Evolutionary conservation across 441 rosid genomes (phyloP).

Genomic region (Dalechampia spathulata): DNA sequence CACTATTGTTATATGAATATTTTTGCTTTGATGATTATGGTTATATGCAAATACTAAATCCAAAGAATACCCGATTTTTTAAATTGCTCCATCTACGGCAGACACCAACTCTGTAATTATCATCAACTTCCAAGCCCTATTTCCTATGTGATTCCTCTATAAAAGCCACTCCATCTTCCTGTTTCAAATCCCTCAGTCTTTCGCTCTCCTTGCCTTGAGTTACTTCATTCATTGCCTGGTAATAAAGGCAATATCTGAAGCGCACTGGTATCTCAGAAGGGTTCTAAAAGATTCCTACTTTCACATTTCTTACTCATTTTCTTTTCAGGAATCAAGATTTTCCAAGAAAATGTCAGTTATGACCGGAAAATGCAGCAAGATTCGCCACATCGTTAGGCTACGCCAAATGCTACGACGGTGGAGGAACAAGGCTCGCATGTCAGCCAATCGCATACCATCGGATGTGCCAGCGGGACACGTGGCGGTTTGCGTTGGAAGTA

Average conservation of each 20-base stretch:
- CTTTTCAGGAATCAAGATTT: too few relatives aligned
- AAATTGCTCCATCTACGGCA: slow-evolving; percentile 11
- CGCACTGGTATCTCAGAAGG: background rate
- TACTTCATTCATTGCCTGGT: too few relatives aligned
- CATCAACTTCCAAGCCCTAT: slow-evolving; percentile 21
- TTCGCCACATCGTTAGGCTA: slow-evolving; percentile 85
- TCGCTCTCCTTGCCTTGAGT: background rate
- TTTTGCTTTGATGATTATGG: too few relatives aligned
- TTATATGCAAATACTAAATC: too few relatives aligned
- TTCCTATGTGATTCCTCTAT: slow-evolving; percentile 21
- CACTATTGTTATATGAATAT: too few relatives aligned
- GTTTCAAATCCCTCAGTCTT: slow-evolving; percentile 19
- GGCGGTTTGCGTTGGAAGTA: slow-evolving; percentile 69
- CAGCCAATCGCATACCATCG: slow-evolving; percentile 47
- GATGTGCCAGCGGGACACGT: slow-evolving; percentile 95
- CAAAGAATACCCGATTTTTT: slow-evolving; percentile 2
- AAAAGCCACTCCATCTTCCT: slow-evolving; percentile 22
- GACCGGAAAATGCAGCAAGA: slow-evolving; percentile 69
- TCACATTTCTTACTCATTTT: too few relatives aligned
- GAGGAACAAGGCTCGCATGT: slow-evolving; percentile 74
- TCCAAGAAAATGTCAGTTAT: slow-evolving; percentile 42
- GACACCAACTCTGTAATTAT: slow-evolving; percentile 36
- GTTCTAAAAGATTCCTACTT: background rate
- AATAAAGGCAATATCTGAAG: slow-evolving; percentile 3
- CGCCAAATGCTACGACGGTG: slow-evolving; percentile 78